Base-by-base conservation (phyloP, 75 land plant species). In the Sequoia sempervirens region DNA sequence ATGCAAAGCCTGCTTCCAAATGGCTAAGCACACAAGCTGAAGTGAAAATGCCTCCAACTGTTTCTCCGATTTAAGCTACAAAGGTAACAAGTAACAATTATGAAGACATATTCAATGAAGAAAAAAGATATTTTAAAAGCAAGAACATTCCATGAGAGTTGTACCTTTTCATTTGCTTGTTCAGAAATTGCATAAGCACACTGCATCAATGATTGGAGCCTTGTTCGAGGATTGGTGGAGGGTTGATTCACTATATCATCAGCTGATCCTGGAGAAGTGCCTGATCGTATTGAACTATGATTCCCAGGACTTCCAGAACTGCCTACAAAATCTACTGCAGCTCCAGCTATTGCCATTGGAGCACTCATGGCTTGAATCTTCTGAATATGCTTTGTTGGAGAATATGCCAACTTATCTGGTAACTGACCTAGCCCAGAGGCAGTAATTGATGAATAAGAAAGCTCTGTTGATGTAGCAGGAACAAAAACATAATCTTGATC, bases 401-500 rank as follows among this genome's bases (percentile, higher is more conserved):
- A 88, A 64, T 87, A 80, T n/a, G 53, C 89, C 52, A 86, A 66
- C 86, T 86, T 95, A 79, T 84, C 82, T 32, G 86, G 84, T 9
- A 80, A 86, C 58, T 87, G 89, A 37, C 66, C 84, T 78, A 84
- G 85, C 76, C 79, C 86, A 45, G 91, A 90, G 81, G 85, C 89
- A 90, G 89, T 87, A 54, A 84, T 80, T 41, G 92, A 88, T 50
- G 90, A 87, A 80, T 92, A 91, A 56, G 91, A 89, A 10, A 54
- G 80, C 11, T 94, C 97, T 75, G 87, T 54, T 13, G 93, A 85
- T 34, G 97, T 92, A 38, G 91, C 91, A 64, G 93, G 83, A 13
- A 97, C 99, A 85, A 97, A 34, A 45, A 97, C 99, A 90, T 97
- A 97, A 69, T 97, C 99, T 81, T 89, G 93, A 86, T 94, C 99